Base-by-base conservation (phyloP, 352 stramenopile species). In the Lagenidium giganteum region DNA sequence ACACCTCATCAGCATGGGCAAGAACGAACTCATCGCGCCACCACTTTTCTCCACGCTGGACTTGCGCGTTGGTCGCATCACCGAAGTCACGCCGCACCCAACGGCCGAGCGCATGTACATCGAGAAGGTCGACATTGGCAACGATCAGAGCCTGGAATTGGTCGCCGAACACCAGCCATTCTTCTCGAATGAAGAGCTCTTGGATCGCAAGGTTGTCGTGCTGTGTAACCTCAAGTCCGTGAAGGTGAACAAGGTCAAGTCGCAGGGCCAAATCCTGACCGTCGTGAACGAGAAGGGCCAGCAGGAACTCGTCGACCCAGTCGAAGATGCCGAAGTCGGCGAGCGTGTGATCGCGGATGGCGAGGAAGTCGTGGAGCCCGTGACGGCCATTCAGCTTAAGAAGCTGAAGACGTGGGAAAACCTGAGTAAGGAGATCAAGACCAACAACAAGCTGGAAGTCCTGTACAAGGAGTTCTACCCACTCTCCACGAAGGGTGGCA, bases 351-450 rank as follows among this genome's bases (percentile, higher is more conserved):
- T 85, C 62, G 76, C 76, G 5, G 77, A 66, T 27, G 76, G 76
- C 40, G 76, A 88, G 49, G 76, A 88, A 50, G 27, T 82, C 22
- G 57, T 69, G 33, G 72, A 88, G 36, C 76, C 76, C 14, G 73
- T 88, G 32, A 88, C 76, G 8, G 58, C 76, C 35, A 86, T 88
- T 39, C 72, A 85, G 61, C 83, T 88, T 70, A 88, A 88, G 69
- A 88, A 88, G 66, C 84, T 86, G 67, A 88, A 88, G 62, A 72
- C 86, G 33, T 88, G 76, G 76, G 76, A 88, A 30, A 67, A 70
- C 38, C 34, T 88, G 16, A 63, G 61, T 59, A 88, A 88, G 59
- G 66, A 71, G 33, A 81, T 88, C 50, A 83, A 74, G 64, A 86
- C 72, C 26, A 86, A 69, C 55, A 81, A 81, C 47, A 86, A 88